Conservation (phyloP, 805 yeast genomes). For the Hermanozyma aechmeae region DNA sequence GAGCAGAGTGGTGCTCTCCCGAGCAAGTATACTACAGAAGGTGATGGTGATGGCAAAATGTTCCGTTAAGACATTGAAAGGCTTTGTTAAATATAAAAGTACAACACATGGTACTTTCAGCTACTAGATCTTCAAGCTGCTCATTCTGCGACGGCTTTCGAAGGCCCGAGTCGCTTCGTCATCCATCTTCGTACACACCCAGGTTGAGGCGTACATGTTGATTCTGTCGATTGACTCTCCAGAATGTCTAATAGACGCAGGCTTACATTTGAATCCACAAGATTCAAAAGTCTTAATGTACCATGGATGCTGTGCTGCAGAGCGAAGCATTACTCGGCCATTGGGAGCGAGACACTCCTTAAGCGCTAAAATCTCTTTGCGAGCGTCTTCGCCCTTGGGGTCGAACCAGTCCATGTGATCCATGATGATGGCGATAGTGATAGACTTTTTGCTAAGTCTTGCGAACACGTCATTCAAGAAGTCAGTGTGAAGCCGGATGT, state of each 20-base stretch:
- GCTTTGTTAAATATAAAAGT: too few species aligned
- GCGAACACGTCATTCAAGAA: slow-evolving; percentile 67
- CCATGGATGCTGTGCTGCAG: slow-evolving; percentile 73
- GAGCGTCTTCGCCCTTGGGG: slow-evolving; percentile 53
- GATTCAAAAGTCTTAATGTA: slow-evolving; percentile 60
- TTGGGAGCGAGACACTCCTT: slow-evolving; percentile 51
- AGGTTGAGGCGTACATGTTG: slow-evolving; percentile 84
- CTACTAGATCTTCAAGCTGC: slow-evolving; percentile 24
- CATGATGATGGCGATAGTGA: slow-evolving; percentile 76
- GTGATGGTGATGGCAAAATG: slow-evolving; percentile 60
- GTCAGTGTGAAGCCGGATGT: slow-evolving; percentile 72
- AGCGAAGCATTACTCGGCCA: slow-evolving; percentile 70
- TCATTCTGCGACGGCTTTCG: slow-evolving; percentile 34
- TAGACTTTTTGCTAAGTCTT: slow-evolving; percentile 50
- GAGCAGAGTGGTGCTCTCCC: slow-evolving; percentile 59
- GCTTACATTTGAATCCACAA: slow-evolving; percentile 56
- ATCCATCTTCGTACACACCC: slow-evolving; percentile 60
- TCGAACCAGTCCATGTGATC: slow-evolving; percentile 93
- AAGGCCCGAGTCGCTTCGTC: slow-evolving; percentile 3
- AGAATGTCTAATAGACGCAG: slow-evolving; percentile 59
- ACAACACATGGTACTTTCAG: too few species aligned
- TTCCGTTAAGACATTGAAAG: slow-evolving; percentile 37
- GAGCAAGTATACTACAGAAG: slow-evolving; percentile 62
- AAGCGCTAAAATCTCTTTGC: slow-evolving; percentile 56
- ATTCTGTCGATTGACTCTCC: slow-evolving; percentile 68